Percentiles rank a stretch among this genome's conserved stretches.
These are phyloP conservation scores for Colletotrichum sp. DNA, from an alignment of 2,329 filamentous ascomycete genomes.

Conservation along the genomic window DNA sequence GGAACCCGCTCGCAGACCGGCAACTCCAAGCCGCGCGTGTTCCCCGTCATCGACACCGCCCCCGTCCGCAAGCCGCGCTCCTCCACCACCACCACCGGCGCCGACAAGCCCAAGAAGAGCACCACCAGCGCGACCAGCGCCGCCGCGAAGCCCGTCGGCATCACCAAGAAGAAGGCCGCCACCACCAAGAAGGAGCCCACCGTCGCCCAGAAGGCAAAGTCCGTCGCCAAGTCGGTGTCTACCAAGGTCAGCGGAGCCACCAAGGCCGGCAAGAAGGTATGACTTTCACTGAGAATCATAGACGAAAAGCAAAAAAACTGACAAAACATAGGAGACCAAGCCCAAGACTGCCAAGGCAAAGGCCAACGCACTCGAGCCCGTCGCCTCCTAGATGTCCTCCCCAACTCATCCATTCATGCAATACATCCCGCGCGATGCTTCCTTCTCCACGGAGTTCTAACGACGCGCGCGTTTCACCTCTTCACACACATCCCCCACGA, in stretches of 20 bases:
- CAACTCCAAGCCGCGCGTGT: conserved; percentile 58
- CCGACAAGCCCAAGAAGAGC: conserved; percentile 11
- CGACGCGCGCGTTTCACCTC: neutral
- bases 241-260: conserved; percentile 4
- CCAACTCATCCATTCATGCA: neutral
- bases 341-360: conserved; percentile 16
- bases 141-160: conserved; percentile 19
- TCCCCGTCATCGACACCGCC: conserved; percentile 52
- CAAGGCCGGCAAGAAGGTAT: conserved; percentile 20
- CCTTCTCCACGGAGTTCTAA: neutral
- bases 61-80: conserved; percentile 47
- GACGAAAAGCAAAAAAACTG: too few species aligned
- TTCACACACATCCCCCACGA: neutral
- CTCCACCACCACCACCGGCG: conserved; percentile 15
- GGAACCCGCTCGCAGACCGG: conserved; percentile 57
- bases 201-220: conserved; percentile 21
- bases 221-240: conserved; percentile 15
- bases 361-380: neutral
- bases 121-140: conserved; percentile 2
- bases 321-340: conserved; percentile 8
- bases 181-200: conserved; percentile 18
- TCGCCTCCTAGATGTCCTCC: neutral
- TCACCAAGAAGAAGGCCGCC: conserved; percentile 22
- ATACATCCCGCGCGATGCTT: neutral
- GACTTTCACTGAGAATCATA: too few species aligned